Evolutionary conservation across 2,329 filamentous ascomycete genomes (phyloP).

Genomic region (Fusarium sp.): DNA sequence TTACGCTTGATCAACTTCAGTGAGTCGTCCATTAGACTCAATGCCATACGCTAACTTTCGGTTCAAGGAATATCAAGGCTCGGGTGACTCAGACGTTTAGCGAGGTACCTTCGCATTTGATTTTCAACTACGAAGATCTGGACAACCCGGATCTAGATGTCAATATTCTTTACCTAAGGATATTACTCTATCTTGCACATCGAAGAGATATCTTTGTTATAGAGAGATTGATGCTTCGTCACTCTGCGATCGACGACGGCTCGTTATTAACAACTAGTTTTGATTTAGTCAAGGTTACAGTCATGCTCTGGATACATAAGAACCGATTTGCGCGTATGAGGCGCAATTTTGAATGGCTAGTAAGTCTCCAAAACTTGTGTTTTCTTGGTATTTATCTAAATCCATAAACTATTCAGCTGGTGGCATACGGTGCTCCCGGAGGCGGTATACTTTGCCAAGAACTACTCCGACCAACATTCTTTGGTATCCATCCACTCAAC

Average conservation of each 20-base stretch:
- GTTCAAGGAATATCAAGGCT: slow-evolving; percentile 55
- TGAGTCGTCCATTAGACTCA: slow-evolving; percentile 16
- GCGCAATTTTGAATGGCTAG: slow-evolving; percentile 65
- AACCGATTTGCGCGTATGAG: slow-evolving; percentile 59
- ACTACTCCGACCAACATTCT: slow-evolving; percentile 59
- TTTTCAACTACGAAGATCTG: slow-evolving; percentile 56
- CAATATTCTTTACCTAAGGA: slow-evolving; percentile 57
- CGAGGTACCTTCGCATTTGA: slow-evolving; percentile 56
- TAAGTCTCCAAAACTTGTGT: slow-evolving; percentile 43
- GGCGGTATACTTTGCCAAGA: slow-evolving; percentile 66
- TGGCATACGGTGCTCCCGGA: slow-evolving; percentile 64
- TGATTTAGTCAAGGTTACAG: slow-evolving; percentile 61
- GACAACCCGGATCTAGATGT: slow-evolving; percentile 50
- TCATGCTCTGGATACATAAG: slow-evolving; percentile 63
- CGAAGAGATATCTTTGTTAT: slow-evolving; percentile 71
- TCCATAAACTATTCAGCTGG: slow-evolving; percentile 55
- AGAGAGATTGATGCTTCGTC: slow-evolving; percentile 67
- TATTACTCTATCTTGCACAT: slow-evolving; percentile 63
- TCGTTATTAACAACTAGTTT: slow-evolving; percentile 62
- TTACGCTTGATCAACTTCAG: slow-evolving; percentile 42
- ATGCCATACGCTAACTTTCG: slow-evolving; percentile 11
- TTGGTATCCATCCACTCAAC: slow-evolving; percentile 51
- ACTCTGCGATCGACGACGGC: slow-evolving; percentile 54
- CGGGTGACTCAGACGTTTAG: slow-evolving; percentile 52
- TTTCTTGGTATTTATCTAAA: background rate